A percentile compares a stretch with the other conserved stretches of the same genome.
Evolutionary conservation across 345 rosid species (phyloP).

Genomic region (Moricandia moricandioides): DNA sequence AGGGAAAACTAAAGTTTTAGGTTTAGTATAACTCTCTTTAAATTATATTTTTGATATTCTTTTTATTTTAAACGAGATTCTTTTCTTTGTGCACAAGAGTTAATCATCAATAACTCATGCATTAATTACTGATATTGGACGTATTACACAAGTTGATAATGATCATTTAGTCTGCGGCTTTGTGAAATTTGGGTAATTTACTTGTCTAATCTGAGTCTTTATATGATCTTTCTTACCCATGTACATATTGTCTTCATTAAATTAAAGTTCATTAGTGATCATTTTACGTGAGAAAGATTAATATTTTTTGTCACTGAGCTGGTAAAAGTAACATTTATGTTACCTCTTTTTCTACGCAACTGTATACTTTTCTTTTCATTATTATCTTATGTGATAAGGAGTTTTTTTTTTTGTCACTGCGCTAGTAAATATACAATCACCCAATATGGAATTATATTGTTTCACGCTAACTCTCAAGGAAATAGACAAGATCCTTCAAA

Average conservation of each 20-base stretch:
- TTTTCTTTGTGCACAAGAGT: conserved; percentile 31
- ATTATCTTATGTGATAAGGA: not conserved
- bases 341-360: not conserved
- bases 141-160: conserved; percentile 21
- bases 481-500: not conserved
- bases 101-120: conserved; percentile 9
- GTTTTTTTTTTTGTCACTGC: conserved; percentile 5
- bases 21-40: conserved; percentile 16
- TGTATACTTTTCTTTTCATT: not conserved
- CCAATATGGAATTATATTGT: not conserved
- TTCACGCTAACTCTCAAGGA: conserved; percentile 5
- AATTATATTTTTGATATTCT: not conserved
- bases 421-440: conserved; percentile 5
- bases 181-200: conserved; percentile 10
- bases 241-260: not conserved
- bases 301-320: conserved; percentile 21
- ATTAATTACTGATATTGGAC: conserved; percentile 25
- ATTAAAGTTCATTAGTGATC: not conserved
- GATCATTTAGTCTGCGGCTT: conserved; percentile 1
- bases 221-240: not conserved
- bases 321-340: conserved; percentile 26
- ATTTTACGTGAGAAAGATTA: conserved; percentile 4
- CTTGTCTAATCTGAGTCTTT: not conserved
- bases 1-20: conserved; percentile 28
- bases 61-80: conserved; percentile 3